Evolutionary conservation across 345 rosid genomes (phyloP).

Genomic region (Hibiscus mutabilis): DNA sequence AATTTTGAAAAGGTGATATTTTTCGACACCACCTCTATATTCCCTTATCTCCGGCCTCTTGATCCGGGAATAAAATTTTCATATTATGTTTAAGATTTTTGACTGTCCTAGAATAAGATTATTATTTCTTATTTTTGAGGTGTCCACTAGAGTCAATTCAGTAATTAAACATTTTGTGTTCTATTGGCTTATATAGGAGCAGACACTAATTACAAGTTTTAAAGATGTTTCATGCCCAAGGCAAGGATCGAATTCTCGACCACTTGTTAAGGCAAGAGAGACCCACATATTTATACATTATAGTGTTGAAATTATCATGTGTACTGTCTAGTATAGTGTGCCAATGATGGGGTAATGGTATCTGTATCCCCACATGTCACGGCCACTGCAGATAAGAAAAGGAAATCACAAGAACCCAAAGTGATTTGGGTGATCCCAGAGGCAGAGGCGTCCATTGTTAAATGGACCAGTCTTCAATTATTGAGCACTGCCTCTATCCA

Average conservation of each 20-base stretch:
- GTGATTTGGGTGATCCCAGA: conserved; percentile 11
- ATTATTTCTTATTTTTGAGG: no score
- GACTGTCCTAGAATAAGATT: no score
- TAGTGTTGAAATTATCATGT: neutral
- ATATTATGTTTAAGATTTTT: no score
- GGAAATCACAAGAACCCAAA: neutral
- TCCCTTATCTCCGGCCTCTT: conserved; percentile 13
- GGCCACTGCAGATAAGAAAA: neutral
- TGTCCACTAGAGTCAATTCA: no score
- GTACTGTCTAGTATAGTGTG: neutral
- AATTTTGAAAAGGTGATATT: conserved; percentile 18
- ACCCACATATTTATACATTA: no score
- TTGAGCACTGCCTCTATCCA: conserved; percentile 2
- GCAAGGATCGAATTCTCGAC: no score
- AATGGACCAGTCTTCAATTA: neutral
- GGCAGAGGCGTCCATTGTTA: conserved; percentile 13
- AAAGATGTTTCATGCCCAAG: no score
- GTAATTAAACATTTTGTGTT: no score
- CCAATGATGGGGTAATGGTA: conserved; percentile 10
- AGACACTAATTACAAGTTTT: no score
- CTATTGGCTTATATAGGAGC: no score
- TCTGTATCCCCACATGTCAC: conserved; percentile 13
- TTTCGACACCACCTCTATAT: conserved; percentile 13
- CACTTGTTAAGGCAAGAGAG: no score
- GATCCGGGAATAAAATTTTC: no score